Base-by-base conservation (phyloP, 163 green algal genomes). In the Scenedesmus sp. region DNA sequence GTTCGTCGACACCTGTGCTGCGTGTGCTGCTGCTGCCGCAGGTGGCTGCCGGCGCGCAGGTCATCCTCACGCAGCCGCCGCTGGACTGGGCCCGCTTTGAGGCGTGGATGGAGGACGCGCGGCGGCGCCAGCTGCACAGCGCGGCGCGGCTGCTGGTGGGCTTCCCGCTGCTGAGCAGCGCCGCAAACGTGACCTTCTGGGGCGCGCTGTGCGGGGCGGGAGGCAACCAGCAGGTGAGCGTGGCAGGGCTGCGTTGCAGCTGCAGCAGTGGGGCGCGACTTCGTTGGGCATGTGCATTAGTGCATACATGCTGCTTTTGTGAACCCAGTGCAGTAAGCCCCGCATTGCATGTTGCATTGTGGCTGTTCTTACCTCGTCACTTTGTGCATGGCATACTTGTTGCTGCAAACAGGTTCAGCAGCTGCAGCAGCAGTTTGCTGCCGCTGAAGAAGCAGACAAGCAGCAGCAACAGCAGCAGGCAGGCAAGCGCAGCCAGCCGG, bases 51-150 rank as follows among this genome's bases (percentile, higher is more conserved):
- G 97, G 97, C 1, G 97, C 97, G n/a, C 89, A 95, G 62, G 94
- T 96, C 18, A 86, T 99, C 2, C 82, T 99, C 16, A 99, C 97
- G 1, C 97, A 99, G 94, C 97, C 97, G 13, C 96, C 97, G 2
- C 91, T 99, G 62, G 91, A 97, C 26, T 96, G 95, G 95, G n/a
- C 66, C 2, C 88, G 83, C 2, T 97, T 97, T 86, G 91, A 95
- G 67, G 3, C 18, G 0, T 99, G 97, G 97, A 91, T 96, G 82
- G 89, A 93, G 4, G 91, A 96, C 23, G 94, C 93, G 7, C 70
- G 94, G 16, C n/a, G 34, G 1, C 84, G 90, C 4, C 94, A 91
- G 8, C 55, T 96, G n/a, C 89, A 82, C 23, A 60, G 46, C 0
- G 59, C 67, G 1, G 85, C 76, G 2, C 91, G 92, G 66, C 77